phyloP scores from a whole-genome alignment of 2,329 filamentous ascomycete genomes.

The Simplicillium aogashimaense region DNA sequence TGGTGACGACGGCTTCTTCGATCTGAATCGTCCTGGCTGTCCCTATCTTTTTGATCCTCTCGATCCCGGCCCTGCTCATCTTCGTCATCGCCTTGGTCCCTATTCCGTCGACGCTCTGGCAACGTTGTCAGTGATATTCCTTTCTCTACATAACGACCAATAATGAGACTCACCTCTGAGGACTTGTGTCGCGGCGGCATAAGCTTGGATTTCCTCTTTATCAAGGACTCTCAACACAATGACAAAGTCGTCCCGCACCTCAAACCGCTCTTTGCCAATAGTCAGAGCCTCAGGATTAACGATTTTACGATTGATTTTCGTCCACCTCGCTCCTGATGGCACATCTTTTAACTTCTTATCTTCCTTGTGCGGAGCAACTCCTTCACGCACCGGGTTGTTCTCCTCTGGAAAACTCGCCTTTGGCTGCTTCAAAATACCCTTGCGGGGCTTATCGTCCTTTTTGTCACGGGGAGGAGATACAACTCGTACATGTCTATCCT shows the following conservation, averaged over 20 bases:
- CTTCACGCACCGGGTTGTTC: constrained; percentile 71
- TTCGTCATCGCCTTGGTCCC: constrained; percentile 9
- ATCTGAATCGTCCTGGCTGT: constrained; percentile 9
- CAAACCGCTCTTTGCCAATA: constrained; percentile 80
- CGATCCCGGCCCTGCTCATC: constrained; percentile 8
- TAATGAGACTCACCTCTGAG: constrained; percentile 55
- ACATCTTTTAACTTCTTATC: constrained; percentile 63
- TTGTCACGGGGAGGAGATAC: constrained; percentile 61
- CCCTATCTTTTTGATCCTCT: neutral
- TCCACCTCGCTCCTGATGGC: constrained; percentile 76
- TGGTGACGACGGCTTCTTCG: constrained; percentile 16
- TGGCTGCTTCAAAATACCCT: constrained; percentile 78
- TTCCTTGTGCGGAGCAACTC: constrained; percentile 89
- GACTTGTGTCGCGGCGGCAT: constrained; percentile 71
- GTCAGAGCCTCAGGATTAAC: constrained; percentile 85
- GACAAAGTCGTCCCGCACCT: constrained; percentile 86
- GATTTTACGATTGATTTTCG: constrained; percentile 78
- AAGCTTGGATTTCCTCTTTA: constrained; percentile 81
- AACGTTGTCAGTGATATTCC: constrained; percentile 2
- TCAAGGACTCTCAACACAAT: constrained; percentile 83
- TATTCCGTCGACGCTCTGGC: constrained; percentile 20
- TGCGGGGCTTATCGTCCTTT: constrained; percentile 59
- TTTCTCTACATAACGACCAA: neutral
- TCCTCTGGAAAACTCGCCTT: constrained; percentile 81
- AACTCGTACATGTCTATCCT: constrained; percentile 49